Conservation (phyloP, 805 yeast genomes). For the Brettanomyces naardenensis region DNA sequence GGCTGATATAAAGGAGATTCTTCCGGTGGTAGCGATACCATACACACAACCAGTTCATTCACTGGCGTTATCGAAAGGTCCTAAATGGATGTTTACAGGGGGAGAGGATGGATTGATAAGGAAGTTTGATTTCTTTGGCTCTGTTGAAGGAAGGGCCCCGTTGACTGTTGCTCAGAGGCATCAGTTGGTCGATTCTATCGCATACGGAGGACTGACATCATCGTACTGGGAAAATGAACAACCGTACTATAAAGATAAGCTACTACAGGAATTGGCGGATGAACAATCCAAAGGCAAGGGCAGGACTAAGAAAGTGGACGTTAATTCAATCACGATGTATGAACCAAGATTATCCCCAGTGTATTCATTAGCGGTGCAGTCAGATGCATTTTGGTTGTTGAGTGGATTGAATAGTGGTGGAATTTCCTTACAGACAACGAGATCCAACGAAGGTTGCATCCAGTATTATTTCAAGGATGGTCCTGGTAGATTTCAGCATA, state of each 20-base stretch:
- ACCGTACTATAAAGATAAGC: constrained; percentile 47
- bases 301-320: constrained; percentile 28
- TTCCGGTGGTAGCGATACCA: constrained; percentile 84
- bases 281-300: constrained; percentile 12
- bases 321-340: constrained; percentile 27
- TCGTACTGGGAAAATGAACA: constrained; percentile 97
- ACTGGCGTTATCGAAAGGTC: constrained; percentile 67
- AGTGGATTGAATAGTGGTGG: constrained; percentile 84
- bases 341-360: constrained; percentile 76
- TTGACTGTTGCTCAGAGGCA: constrained; percentile 89
- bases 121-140: constrained; percentile 77
- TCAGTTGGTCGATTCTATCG: constrained; percentile 75
- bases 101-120: constrained; percentile 94
- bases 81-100: constrained; percentile 85
- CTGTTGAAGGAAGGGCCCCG: constrained; percentile 81
- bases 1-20: constrained; percentile 57
- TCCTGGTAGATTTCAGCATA: constrained; percentile 36
- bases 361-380: constrained; percentile 76
- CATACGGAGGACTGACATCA: constrained; percentile 72
- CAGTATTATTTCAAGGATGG: constrained; percentile 57
- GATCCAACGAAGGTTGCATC: constrained; percentile 75
- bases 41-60: constrained; percentile 74
- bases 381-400: constrained; percentile 75
- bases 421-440: constrained; percentile 71
- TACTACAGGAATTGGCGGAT: constrained; percentile 14